These are phyloP conservation scores for Tuber melanosporum DNA, from an alignment of 495 filamentous ascomycete species.

Conservation along the genomic window DNA sequence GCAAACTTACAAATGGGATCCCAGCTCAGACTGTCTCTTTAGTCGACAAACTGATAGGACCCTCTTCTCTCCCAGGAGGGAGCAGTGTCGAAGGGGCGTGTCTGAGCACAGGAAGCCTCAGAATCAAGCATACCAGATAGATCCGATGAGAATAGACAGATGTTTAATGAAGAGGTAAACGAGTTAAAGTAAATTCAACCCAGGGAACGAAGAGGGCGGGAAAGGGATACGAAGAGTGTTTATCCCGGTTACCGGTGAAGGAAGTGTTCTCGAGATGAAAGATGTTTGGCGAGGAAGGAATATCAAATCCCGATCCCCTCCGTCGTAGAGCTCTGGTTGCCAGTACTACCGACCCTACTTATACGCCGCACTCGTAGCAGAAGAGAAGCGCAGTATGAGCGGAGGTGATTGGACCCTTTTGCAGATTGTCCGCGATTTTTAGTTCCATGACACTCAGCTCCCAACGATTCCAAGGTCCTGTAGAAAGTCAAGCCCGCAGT, in stretches of 20 bases:
- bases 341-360: no score
- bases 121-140: not conserved
- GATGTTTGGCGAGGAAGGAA: not conserved
- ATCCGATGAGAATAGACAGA: not conserved
- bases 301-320: no score
- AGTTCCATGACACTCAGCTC: no score
- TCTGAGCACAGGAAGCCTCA: not conserved
- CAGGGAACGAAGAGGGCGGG: not conserved
- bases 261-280: not conserved
- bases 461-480: no score
- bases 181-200: not conserved
- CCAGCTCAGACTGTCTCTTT: slow-evolving; percentile 30
- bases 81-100: not conserved
- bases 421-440: no score
- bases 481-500: no score
- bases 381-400: no score
- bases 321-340: no score
- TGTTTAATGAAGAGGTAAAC: not conserved
- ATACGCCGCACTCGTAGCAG: no score
- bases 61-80: slow-evolving; percentile 16
- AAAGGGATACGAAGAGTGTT: not conserved
- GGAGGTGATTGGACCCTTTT: no score
- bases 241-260: not conserved
- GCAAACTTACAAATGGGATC: slow-evolving; percentile 27
- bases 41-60: slow-evolving; percentile 14